Evolutionary conservation across 2,329 filamentous ascomycete species (phyloP).

Genomic region (Fusarium setosum): DNA sequence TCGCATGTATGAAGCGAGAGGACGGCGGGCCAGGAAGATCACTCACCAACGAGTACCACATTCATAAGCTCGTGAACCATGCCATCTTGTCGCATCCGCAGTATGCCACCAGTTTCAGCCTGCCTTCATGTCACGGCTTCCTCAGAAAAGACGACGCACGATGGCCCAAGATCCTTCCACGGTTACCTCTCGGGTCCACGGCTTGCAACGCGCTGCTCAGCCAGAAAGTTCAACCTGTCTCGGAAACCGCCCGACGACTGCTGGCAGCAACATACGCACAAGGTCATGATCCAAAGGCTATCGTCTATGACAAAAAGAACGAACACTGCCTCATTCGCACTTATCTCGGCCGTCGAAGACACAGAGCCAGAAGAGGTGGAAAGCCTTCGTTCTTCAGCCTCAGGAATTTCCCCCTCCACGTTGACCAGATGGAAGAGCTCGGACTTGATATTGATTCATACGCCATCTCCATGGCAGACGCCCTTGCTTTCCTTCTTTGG

Average conservation of each 20-base stretch:
- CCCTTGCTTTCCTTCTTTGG: constrained; percentile 64
- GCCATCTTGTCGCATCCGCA: neutral
- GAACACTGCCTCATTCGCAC: constrained; percentile 61
- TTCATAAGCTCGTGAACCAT: constrained; percentile 14
- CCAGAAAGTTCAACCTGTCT: constrained; percentile 43
- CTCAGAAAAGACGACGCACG: constrained; percentile 1
- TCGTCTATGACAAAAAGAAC: constrained; percentile 45
- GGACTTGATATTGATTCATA: constrained; percentile 49
- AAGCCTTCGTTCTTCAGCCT: constrained; percentile 50
- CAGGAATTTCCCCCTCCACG: constrained; percentile 60
- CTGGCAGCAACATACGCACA: constrained; percentile 36
- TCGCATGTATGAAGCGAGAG: constrained; percentile 32
- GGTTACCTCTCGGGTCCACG: constrained; percentile 30
- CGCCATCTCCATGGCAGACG: constrained; percentile 58
- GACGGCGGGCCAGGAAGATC: constrained; percentile 23
- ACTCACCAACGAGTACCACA: constrained; percentile 26
- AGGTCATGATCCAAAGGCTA: neutral
- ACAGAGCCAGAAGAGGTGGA: neutral
- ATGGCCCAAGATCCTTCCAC: constrained; percentile 33
- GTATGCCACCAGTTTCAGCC: constrained; percentile 4
- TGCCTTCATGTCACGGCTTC: constrained; percentile 4
- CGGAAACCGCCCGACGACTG: constrained; percentile 11
- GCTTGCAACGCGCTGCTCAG: constrained; percentile 44
- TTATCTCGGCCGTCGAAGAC: constrained; percentile 57
- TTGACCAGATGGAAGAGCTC: constrained; percentile 61